Evolutionary conservation across 352 stramenopile genomes (phyloP), one percentile per base, ranked within the genome.

Genomic region (Phytophthora quininea): DNA sequence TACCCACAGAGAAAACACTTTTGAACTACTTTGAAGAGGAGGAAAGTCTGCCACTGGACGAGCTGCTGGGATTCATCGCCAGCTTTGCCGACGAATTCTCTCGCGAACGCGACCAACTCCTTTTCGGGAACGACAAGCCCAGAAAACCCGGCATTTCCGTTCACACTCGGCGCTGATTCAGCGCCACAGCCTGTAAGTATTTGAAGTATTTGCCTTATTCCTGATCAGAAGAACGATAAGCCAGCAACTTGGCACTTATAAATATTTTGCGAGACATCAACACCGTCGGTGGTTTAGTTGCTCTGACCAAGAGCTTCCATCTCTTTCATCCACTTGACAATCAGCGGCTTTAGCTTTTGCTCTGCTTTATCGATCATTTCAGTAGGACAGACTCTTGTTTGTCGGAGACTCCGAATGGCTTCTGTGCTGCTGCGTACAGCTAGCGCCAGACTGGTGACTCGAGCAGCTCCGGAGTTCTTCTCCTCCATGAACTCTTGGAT

Each of bases 21-120:
- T 67, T 92, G 31, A 76, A 85, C 40, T 92, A 92, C 45, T 91
- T 95, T 35, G 85, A 92, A 62, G 87, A 95, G 62, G 76, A 91
- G 38, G 83, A 84, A 24, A 74, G 70, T 0, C 61, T 89, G 29
- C 79, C 88, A 40, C 62, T 95, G 24, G 87, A 95, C 54, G 85
- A 85, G 35, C 46, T 93, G 43, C 67, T 93, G 11, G 72, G 73
- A 1, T 76, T 83, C 57, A 87, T 95, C 27, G 77, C 81, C 32
- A 79, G 53, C n/a, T 95, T 93, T 58, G 73, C 68, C 1, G 61
- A 74, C 9, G 86, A 91, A 38, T 95, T 88, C 47, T 59, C 68
- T 19, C 77, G 72, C 11, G 81, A 92, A 40, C 82, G 85, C 47
- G 63, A 76, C 19, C 81, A 88, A 45, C 62, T 84, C 30, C 55